Conservation (phyloP, 352 stramenopile species). For the Pythium dissotocum region DNA sequence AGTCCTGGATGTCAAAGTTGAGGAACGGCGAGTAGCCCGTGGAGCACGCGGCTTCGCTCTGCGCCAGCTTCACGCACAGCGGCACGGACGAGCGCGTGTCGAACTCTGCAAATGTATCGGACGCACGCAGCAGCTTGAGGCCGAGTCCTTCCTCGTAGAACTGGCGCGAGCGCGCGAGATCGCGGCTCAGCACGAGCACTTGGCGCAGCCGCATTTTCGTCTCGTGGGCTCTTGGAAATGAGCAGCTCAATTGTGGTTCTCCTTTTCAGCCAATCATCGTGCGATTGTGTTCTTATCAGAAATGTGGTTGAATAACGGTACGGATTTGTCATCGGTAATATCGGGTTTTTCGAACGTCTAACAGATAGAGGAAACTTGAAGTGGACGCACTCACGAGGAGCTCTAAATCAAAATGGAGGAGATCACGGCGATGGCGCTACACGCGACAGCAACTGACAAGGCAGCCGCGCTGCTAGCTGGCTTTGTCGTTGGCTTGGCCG, state of each 20-base stretch:
- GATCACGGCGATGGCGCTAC: not conserved
- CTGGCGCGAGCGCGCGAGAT: slow-evolving; percentile 72
- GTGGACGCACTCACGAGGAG: not conserved
- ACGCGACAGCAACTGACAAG: not conserved
- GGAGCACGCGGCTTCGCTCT: slow-evolving; percentile 83
- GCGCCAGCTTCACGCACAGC: slow-evolving; percentile 81
- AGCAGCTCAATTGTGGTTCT: not conserved
- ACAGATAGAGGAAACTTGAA: slow-evolving; percentile 4
- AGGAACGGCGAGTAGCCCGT: slow-evolving; percentile 89
- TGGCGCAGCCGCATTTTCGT: slow-evolving; percentile 64
- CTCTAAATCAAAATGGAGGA: slow-evolving; percentile 4
- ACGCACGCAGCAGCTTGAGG: slow-evolving; percentile 70
- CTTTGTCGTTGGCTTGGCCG: not conserved
- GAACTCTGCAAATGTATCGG: slow-evolving; percentile 84
- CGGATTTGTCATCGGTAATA: not conserved
- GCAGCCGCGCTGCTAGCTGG: not conserved
- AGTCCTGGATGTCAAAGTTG: slow-evolving; percentile 90
- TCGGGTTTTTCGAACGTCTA: not conserved
- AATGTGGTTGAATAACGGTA: not conserved
- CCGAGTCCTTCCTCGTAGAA: slow-evolving; percentile 87
- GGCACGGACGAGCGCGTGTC: slow-evolving; percentile 59
- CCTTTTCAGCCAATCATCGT: slow-evolving; percentile 18
- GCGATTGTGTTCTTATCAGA: slow-evolving; percentile 6
- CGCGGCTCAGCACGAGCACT: slow-evolving; percentile 83
- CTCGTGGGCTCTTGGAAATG: not conserved